Evolutionary conservation across 345 rosid genomes (phyloP), one percentile per base, ranked within the genome.

Genomic region (Lepidium sativum): DNA sequence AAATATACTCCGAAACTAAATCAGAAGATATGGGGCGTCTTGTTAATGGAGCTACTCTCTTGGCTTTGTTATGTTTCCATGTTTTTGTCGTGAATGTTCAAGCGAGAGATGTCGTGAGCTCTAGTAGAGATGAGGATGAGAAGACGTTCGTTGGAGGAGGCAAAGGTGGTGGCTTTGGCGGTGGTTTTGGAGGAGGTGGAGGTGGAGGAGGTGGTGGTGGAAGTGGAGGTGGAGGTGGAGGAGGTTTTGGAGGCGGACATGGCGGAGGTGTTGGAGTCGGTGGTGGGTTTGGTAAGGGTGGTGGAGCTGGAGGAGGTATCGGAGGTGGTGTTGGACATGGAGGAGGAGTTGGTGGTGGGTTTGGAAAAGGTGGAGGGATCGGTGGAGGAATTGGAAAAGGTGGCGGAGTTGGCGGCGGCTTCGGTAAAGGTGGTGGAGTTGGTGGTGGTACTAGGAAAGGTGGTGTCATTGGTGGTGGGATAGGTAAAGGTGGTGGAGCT

Each of bases 31-130:
- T 83, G 88, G 77, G 73, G 1, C 69, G 72, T 21, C 59, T 49
- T 13, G 62, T 34, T 10, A 51, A 29, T 60, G 63, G 70, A 53
- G 54, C 67, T 66, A 60, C 49, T 62, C 43, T 81, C 9, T 60
- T 85, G 37, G 67, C 78, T 54, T 75, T 85, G 74, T 62, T 85
- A 20, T 83, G 86, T 38, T 51, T 81, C 48, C 60, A 73, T 71
- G 74, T 78, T 59, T 59, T 85, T 15, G 75, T 67, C 3, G 80
- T 54, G 42, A 75, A 72, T 52, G 87, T 77, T 45, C 16, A 63
- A 60, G 84, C 81, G 1, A 80, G 76, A 63, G 54, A 81, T 68
- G 65, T 48, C 12, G 80, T 21, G 39, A 63, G 54, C 21, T 60
- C 32, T 2, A 33, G 34, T 6, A 63, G 45, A 18, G 50, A 71